Percentiles rank a stretch among this genome's conserved stretches.
Conservation (phyloP, 108 stramenopile genomes). For the Cylindrotheca closterium region DNA sequence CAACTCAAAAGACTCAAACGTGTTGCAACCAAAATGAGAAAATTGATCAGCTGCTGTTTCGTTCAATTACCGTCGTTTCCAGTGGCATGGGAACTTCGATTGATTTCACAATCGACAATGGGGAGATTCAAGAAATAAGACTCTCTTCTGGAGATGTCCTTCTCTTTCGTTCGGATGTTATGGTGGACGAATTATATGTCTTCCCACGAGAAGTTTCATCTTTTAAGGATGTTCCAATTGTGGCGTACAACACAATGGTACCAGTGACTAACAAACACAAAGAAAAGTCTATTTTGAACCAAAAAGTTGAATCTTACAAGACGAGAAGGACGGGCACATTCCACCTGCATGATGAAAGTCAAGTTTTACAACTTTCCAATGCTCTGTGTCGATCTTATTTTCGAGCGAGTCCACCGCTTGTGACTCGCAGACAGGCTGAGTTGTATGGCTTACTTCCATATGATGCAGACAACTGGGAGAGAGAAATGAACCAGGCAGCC, state of each 20-base stretch:
- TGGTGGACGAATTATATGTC: conserved; percentile 6
- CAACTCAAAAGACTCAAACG: neutral
- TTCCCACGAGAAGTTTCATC: neutral
- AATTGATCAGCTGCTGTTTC: neutral
- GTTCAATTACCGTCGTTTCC: conserved; percentile 1
- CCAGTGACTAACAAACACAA: neutral
- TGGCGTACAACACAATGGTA: conserved; percentile 14
- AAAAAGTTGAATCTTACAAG: conserved; percentile 54
- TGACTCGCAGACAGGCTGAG: conserved; percentile 57
- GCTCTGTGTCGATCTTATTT: conserved; percentile 35
- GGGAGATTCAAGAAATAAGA: neutral
- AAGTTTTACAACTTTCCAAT: neutral
- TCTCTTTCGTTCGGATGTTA: conserved; percentile 59
- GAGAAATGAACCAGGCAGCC: conserved; percentile 42
- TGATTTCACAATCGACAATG: neutral
- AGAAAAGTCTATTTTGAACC: conserved; percentile 2
- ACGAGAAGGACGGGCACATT: conserved; percentile 56
- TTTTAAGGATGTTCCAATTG: neutral
- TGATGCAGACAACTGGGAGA: conserved; percentile 6
- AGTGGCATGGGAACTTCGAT: neutral
- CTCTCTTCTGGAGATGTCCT: conserved; percentile 55
- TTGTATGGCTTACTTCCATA: conserved; percentile 71
- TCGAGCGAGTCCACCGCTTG: conserved; percentile 50
- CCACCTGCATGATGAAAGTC: conserved; percentile 38
- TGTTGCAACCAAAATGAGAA: neutral